Conservation (phyloP, 495 filamentous ascomycete genomes). For the Corynascus novoguineensis region DNA sequence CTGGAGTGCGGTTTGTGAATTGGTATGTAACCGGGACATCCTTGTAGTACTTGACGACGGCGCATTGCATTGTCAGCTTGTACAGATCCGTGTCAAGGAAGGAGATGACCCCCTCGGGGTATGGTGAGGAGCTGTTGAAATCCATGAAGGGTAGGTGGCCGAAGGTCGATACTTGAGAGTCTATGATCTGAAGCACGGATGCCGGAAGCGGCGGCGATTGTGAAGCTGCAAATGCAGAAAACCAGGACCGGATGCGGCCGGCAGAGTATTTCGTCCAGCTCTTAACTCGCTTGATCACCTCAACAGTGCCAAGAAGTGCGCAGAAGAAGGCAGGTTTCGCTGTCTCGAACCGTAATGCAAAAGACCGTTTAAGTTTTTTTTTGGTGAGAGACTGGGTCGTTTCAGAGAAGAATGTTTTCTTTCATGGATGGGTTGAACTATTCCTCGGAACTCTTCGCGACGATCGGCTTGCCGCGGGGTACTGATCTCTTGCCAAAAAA, state of each 20-base stretch:
- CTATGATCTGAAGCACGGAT: neutral
- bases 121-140: conserved; percentile 53
- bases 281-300: neutral
- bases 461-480: too few relatives aligned
- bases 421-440: too few relatives aligned
- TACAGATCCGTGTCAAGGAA: conserved; percentile 96
- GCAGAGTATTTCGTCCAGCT: neutral
- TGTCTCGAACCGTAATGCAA: neutral
- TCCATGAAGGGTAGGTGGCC: conserved; percentile 33
- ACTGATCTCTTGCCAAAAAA: too few relatives aligned
- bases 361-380: too few relatives aligned
- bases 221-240: neutral
- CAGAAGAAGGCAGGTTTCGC: neutral
- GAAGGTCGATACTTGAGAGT: neutral
- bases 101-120: conserved; percentile 71
- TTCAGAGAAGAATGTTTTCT: too few relatives aligned
- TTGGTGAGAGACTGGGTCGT: too few relatives aligned
- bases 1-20: conserved; percentile 90
- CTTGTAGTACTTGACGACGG: conserved; percentile 82
- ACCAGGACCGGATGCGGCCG: neutral
- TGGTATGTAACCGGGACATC: conserved; percentile 81
- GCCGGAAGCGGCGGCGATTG: neutral
- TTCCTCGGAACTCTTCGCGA: too few relatives aligned
- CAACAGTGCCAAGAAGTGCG: neutral
- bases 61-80: conserved; percentile 99